Evolutionary conservation across 148 eudicot genomes (phyloP).

Genomic region (Rhododendron griersonianum): DNA sequence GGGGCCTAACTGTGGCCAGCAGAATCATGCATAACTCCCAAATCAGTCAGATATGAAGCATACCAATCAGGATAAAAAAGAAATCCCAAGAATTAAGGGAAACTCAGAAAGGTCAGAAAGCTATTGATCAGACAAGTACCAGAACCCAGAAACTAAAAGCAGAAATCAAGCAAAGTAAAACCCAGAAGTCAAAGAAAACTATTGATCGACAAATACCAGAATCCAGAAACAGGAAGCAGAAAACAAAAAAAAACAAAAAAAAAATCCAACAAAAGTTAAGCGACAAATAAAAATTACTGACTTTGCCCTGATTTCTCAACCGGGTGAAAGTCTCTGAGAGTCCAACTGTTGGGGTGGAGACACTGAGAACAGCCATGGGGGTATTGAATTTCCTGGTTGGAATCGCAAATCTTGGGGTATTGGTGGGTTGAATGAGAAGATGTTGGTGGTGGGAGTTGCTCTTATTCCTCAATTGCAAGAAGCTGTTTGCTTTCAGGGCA

Average conservation of each 20-base stretch:
- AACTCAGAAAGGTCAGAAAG: not conserved
- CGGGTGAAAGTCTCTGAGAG: slow-evolving; percentile 69
- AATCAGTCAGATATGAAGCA: not conserved
- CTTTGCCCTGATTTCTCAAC: slow-evolving; percentile 59
- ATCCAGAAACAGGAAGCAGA: not conserved
- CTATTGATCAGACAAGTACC: not conserved
- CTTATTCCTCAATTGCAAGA: slow-evolving; percentile 28
- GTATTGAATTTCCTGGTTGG: slow-evolving; percentile 13
- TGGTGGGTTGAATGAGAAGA: not conserved
- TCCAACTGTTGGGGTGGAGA: slow-evolving; percentile 37
- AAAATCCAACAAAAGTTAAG: not conserved
- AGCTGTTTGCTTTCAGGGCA: slow-evolving; percentile 31
- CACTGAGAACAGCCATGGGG: slow-evolving; percentile 49
- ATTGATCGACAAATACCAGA: not conserved
- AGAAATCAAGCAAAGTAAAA: not conserved
- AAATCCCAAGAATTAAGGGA: no score
- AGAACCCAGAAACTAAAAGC: not conserved
- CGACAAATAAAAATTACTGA: slow-evolving; percentile 7
- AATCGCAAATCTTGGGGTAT: slow-evolving; percentile 10
- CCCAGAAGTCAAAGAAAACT: not conserved
- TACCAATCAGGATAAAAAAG: not conserved
- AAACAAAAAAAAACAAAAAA: not conserved
- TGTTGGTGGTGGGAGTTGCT: slow-evolving; percentile 12
- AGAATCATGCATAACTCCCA: not conserved
- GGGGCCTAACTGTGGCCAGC: not conserved